phyloP scores from a whole-genome alignment of 2,329 filamentous ascomycete genomes.

The Fusarium austroafricanum region DNA sequence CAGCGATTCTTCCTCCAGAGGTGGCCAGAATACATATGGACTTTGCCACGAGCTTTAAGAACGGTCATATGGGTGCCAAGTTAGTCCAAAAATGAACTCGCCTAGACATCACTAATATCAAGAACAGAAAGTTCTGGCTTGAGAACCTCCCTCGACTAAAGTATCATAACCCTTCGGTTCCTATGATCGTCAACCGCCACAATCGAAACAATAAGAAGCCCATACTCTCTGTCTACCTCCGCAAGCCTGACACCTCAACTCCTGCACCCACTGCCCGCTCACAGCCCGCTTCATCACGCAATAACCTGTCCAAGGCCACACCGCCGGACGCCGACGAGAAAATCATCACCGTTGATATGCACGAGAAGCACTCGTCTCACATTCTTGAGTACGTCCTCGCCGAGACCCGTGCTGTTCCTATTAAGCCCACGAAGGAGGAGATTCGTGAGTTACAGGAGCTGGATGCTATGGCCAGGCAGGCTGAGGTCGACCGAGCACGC shows the following conservation, averaged over 20 bases:
- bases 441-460: constrained; percentile 67
- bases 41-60: constrained; percentile 70
- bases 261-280: constrained; percentile 47
- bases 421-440: constrained; percentile 71
- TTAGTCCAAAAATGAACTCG: constrained; percentile 54
- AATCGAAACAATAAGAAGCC: constrained; percentile 66
- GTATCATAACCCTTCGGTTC: constrained; percentile 89
- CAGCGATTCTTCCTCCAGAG: constrained; percentile 80
- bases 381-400: constrained; percentile 73
- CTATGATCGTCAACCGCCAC: constrained; percentile 83
- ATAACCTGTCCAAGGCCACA: constrained; percentile 61
- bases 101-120: constrained; percentile 13
- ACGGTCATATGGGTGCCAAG: constrained; percentile 80
- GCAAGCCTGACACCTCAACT: constrained; percentile 49
- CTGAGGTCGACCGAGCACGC: constrained; percentile 65
- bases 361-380: constrained; percentile 66
- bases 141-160: constrained; percentile 86
- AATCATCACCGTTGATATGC: constrained; percentile 71
- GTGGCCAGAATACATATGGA: constrained; percentile 81
- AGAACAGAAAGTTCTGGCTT: constrained; percentile 85
- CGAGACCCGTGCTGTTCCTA: constrained; percentile 68
- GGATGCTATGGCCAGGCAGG: constrained; percentile 63
- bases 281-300: constrained; percentile 61
- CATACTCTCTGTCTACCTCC: constrained; percentile 74
- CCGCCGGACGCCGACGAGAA: constrained; percentile 61